Evolutionary conservation across 23 red algal genomes (phyloP).

Genomic region (Gracilaria domingensis): DNA sequence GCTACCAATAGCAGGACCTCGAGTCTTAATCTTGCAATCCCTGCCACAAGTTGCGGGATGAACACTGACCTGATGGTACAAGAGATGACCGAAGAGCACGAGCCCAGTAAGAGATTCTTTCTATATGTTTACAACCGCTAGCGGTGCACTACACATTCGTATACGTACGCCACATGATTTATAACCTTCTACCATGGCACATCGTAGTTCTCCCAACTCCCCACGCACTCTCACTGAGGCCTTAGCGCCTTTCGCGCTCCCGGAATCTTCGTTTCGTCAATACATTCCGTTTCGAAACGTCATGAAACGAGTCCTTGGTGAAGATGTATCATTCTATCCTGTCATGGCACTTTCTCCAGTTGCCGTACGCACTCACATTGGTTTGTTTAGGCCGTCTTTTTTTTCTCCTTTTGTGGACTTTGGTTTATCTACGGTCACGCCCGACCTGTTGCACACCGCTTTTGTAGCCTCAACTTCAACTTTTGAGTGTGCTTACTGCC

Average conservation of each 20-base stretch:
- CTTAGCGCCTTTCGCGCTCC: background rate
- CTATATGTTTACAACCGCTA: too few relatives aligned
- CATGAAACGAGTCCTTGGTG: constrained; percentile 39
- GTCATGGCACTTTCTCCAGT: constrained; percentile 32
- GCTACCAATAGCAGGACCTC: too few relatives aligned
- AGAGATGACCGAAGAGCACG: too few relatives aligned
- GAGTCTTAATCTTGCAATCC: too few relatives aligned
- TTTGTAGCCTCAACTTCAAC: constrained; percentile 34
- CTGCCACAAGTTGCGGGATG: too few relatives aligned
- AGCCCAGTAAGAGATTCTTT: too few relatives aligned
- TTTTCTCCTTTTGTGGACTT: constrained; percentile 35
- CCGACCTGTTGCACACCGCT: constrained; percentile 32
- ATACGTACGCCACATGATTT: too few relatives aligned
- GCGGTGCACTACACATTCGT: too few relatives aligned
- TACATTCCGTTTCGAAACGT: constrained; percentile 17
- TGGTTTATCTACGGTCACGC: constrained; percentile 31
- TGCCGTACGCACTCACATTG: constrained; percentile 45
- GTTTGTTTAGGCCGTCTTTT: constrained; percentile 22
- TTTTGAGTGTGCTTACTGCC: constrained; percentile 62
- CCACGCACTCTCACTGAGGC: constrained; percentile 13
- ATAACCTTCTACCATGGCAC: background rate
- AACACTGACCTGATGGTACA: too few relatives aligned
- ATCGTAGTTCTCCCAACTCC: background rate
- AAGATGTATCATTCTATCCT: constrained; percentile 43
- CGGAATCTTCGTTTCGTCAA: constrained; percentile 1